These are phyloP conservation scores for Acer campestre DNA, from an alignment of 345 rosid species.

Conservation along the genomic window DNA sequence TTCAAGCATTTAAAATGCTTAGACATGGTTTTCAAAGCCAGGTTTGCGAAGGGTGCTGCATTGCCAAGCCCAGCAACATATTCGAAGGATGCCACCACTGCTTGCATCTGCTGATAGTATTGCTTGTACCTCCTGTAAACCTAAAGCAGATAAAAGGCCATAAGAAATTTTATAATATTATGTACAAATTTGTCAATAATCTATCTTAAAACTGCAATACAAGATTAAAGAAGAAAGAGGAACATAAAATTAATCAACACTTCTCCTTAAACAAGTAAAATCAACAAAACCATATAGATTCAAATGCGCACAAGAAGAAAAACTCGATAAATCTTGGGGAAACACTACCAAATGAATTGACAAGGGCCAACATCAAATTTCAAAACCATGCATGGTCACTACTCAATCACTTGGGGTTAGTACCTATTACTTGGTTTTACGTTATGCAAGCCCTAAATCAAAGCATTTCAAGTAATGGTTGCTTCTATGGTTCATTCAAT, in stretches of 20 bases:
- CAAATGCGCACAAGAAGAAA: neutral
- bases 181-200: neutral
- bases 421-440: neutral
- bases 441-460: neutral
- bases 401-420: neutral
- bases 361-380: neutral
- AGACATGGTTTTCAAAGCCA: constrained; percentile 74
- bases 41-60: constrained; percentile 76
- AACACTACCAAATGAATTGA: neutral
- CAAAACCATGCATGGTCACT: neutral
- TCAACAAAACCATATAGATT: neutral
- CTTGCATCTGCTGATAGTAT: constrained; percentile 81
- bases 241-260: neutral
- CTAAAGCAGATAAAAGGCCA: constrained; percentile 34
- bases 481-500: neutral
- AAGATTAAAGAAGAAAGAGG: neutral
- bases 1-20: constrained; percentile 80
- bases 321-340: neutral
- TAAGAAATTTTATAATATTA: neutral
- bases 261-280: neutral
- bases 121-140: constrained; percentile 83
- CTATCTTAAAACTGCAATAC: neutral
- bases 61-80: constrained; percentile 83
- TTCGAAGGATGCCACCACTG: constrained; percentile 74
- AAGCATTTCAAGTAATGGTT: neutral